A percentile compares a stretch with the other conserved stretches of the same genome.
Conservation (phyloP, 2,329 filamentous ascomycete species). For the Mariannaea elegans region DNA sequence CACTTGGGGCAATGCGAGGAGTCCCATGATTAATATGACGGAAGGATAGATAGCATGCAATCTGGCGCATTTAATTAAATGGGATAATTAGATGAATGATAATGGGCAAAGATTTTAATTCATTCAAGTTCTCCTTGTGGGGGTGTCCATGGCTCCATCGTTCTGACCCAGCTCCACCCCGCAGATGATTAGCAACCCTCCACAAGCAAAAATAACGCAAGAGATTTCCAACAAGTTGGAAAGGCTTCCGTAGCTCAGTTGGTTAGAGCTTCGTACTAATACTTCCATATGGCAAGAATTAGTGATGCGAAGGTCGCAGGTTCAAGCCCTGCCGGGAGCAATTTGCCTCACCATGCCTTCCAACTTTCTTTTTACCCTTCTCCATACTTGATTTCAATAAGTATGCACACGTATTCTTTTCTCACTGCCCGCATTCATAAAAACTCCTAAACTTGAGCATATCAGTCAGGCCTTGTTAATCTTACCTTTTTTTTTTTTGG, state of each 20-base stretch:
- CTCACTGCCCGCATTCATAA: no score
- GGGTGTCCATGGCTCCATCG: no score
- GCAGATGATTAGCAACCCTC: accelerated
- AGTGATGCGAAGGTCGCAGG: conserved; percentile 44
- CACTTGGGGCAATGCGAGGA: not conserved
- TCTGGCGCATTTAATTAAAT: not conserved
- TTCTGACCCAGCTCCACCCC: not conserved
- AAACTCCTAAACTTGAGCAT: no score
- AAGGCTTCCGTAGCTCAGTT: conserved; percentile 44
- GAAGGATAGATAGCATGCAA: not conserved
- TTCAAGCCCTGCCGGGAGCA: conserved; percentile 45
- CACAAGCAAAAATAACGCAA: not conserved
- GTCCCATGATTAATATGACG: not conserved
- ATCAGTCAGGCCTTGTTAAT: no score
- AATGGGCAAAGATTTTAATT: not conserved
- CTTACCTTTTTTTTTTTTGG: no score
- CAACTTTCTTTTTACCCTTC: conserved; percentile 24
- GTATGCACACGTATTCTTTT: not conserved
- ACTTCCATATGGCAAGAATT: conserved; percentile 30
- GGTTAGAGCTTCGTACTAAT: conserved; percentile 45
- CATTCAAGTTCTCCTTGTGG: no score
- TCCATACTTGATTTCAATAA: not conserved
- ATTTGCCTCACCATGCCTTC: conserved; percentile 31
- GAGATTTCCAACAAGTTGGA: conserved; percentile 14
- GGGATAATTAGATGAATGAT: not conserved